A percentile compares a stretch with the other conserved stretches of the same genome.
These are phyloP conservation scores for Echinosophora koreensis DNA, from an alignment of 306 rosid species.

Conservation along the genomic window DNA sequence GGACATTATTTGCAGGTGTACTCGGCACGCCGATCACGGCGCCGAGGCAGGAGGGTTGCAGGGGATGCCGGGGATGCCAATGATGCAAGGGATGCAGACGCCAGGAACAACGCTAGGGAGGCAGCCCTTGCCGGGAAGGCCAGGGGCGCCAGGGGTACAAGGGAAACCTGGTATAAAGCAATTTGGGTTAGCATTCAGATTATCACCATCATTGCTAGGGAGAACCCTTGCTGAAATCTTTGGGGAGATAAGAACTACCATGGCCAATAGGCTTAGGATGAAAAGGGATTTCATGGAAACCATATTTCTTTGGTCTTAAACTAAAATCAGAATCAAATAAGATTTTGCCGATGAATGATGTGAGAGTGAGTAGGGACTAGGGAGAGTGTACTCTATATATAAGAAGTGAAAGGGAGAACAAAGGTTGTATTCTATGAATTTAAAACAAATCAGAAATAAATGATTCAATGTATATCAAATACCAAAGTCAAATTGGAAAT, in stretches of 20 bases:
- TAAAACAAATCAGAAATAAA: too few species aligned
- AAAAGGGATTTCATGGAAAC: conserved; percentile 40
- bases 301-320: conserved; percentile 33
- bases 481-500: too few species aligned
- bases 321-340: background rate
- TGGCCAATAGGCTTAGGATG: conserved; percentile 46
- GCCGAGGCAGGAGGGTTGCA: too few species aligned
- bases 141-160: background rate
- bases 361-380: background rate
- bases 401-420: background rate
- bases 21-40: too few species aligned
- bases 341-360: background rate
- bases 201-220: background rate
- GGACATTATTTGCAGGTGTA: background rate
- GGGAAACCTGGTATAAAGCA: background rate
- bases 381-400: conserved; percentile 31
- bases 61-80: background rate
- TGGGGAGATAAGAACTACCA: conserved; percentile 31
- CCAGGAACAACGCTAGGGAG: too few species aligned
- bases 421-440: too few species aligned
- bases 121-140: too few species aligned
- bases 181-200: too few species aligned
- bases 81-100: too few species aligned
- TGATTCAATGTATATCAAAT: too few species aligned
- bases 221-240: conserved; percentile 36